Base-by-base conservation (phyloP, 2,329 filamentous ascomycete species). In the Aspergillus floridensis region DNA sequence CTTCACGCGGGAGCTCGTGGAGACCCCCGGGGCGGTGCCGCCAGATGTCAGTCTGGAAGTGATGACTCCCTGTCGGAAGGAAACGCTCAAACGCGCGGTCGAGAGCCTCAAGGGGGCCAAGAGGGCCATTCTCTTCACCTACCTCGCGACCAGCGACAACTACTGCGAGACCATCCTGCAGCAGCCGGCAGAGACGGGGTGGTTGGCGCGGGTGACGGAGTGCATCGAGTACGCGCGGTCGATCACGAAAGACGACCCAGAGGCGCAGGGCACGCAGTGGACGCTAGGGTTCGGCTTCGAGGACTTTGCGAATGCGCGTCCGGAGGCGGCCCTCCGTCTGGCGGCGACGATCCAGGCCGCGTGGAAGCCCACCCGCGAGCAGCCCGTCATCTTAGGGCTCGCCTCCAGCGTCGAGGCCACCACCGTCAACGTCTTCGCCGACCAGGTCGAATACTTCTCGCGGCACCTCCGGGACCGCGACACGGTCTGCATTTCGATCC, bases 391-490 rank as follows among this genome's bases (percentile, higher is more conserved):
- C 73, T 92, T 97, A 83, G 96, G 96, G 78, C 83, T 97, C 51
- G 92, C 93, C 0, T 92, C 93, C 1, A 97, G 93, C 0, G 92
- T 97, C 35, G 93, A 97, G 79, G 86, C 96, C 86, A 80, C 90
- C 0, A 96, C 92, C 1, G 91, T 91, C 21, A 97, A 97, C 74
- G 85, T 96, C 51, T 97, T 93, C 74, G 93, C 93, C 49, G 93
- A 97, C 72, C 89, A 93, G 78, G 90, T 97, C 62, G 93, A 97
- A 75, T 93, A 91, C 78, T 97, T 97, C 75, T 95, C 91, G 79
- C 84, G 82, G 51, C 83, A 93, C 74, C 91, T 96, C 70, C 82
- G 83, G 0, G 88, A 95, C 74, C 82, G 92, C 24, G 47, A 50
- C 3, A 50, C 51, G 7, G 57, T 56, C 5, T 44, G 52, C 69